Base-by-base conservation (phyloP, 2,329 filamentous ascomycete species). In the Penicillium sp. region DNA sequence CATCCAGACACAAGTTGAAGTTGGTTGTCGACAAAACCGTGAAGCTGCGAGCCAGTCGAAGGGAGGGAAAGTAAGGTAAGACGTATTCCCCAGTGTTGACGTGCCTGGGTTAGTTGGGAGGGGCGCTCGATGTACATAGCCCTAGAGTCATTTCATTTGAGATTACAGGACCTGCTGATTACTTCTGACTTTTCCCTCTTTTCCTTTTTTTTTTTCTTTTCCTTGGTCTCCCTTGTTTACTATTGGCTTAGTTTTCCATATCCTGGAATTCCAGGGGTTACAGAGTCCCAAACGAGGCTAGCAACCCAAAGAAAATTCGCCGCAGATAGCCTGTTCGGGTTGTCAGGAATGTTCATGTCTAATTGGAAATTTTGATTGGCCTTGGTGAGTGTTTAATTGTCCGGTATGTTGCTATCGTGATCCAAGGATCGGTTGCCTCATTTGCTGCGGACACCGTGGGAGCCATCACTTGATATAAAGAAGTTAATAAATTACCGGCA, bases 11-110 rank as follows among this genome's bases (percentile, higher is more conserved):
- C 37, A 35, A 50, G 50, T 46, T 39, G 35, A 39, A 19, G 43
- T 13, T 47, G 45, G 39, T 51, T 54, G 57, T 59, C 53, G 57
- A 50, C 49, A 25, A 45, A 26, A 23, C 37, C 16, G 44, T 7
- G 27, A 43, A 31, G 48, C 26, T 11, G 49, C 11, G 39, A 44
- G 37, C 29, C 16, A 23, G 31, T 50, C 27, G 46, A 27, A 46
- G 23, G 37, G 49, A 29, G 39, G 19, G 26, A 52, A 45, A 44
- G 29, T 14, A 44, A 49, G 53, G 29, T 10, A 44, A 51, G 42
- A 43, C 8, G 37, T 19, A 46, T 27, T 31, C 16, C 48, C 29
- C 48, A 47, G 14, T 45, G 31, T 54, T 62, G 16, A 45, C 23
- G 33, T 48, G 27, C 11, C 46, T 48, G 19, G 29, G 21, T 49